Percentiles rank a stretch among this genome's conserved stretches.
Conservation (phyloP, 352 stramenopile genomes). For the Phytophthora litchii region DNA sequence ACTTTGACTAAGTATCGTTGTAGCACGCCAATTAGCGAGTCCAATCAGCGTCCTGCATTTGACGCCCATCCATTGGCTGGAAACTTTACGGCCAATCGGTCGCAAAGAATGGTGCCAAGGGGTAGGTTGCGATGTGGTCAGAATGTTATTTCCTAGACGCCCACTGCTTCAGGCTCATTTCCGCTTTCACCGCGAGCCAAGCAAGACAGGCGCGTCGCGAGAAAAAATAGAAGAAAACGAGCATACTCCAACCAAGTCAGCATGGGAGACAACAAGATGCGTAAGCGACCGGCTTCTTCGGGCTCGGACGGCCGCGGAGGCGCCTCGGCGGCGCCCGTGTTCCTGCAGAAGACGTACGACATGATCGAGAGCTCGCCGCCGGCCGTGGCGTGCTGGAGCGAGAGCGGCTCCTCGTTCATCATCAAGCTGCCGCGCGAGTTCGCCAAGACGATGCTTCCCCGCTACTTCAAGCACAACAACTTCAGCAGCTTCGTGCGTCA, state of each 20-base stretch:
- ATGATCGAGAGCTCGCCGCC: slow-evolving; percentile 91
- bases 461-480: slow-evolving; percentile 96
- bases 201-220: slow-evolving; percentile 3
- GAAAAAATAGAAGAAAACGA: slow-evolving; percentile 38
- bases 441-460: slow-evolving; percentile 88
- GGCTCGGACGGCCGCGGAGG: slow-evolving; percentile 3
- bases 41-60: slow-evolving; percentile 2
- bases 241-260: slow-evolving; percentile 24
- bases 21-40: slow-evolving; percentile 10
- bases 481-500: slow-evolving; percentile 94
- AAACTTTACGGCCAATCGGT: slow-evolving; percentile 10
- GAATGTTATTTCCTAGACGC: slow-evolving; percentile 21
- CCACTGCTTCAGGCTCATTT: slow-evolving; percentile 34
- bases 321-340: slow-evolving; percentile 63
- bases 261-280: slow-evolving; percentile 47
- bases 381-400: slow-evolving; percentile 80
- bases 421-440: slow-evolving; percentile 94
- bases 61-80: slow-evolving; percentile 17
- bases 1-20: slow-evolving; percentile 25
- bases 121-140: slow-evolving; percentile 9
- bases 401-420: slow-evolving; percentile 87
- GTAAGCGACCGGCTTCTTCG: slow-evolving; percentile 31
- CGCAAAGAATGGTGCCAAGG: slow-evolving; percentile 8
- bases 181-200: slow-evolving; percentile 21
- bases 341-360: slow-evolving; percentile 94